phyloP scores from a whole-genome alignment of 306 rosid species.

The Dryas alaskensis region DNA sequence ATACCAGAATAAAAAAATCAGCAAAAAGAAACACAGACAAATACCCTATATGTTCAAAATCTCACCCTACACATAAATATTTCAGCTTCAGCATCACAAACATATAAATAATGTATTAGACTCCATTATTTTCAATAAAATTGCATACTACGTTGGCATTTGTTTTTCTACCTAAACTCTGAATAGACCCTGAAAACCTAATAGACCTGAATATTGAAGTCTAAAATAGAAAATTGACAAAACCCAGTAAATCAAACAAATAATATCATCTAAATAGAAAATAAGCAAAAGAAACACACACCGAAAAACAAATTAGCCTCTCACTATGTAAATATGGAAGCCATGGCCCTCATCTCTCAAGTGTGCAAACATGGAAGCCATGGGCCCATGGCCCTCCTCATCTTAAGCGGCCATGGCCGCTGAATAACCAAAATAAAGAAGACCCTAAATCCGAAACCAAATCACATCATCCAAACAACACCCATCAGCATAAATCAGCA shows the following conservation, averaged over 20 bases:
- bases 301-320: background rate
- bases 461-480: background rate
- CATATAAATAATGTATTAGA: background rate
- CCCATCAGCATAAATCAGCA: background rate
- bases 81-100: background rate
- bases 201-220: background rate
- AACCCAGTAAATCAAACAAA: background rate
- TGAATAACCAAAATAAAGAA: background rate
- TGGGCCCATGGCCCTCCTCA: background rate
- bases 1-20: background rate
- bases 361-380: slow-evolving; percentile 14
- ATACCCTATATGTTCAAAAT: background rate
- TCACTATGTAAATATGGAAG: slow-evolving; percentile 2
- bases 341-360: slow-evolving; percentile 9
- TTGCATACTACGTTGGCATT: background rate
- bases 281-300: background rate
- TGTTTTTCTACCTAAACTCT: background rate
- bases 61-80: background rate
- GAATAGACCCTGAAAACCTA: background rate
- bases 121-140: background rate
- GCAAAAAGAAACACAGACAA: background rate
- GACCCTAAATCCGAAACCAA: background rate
- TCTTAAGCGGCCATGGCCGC: slow-evolving; percentile 5
- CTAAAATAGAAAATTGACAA: background rate
- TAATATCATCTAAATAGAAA: background rate